Evolutionary conservation across 345 rosid species (phyloP).

Genomic region (Dovyalis caffra): DNA sequence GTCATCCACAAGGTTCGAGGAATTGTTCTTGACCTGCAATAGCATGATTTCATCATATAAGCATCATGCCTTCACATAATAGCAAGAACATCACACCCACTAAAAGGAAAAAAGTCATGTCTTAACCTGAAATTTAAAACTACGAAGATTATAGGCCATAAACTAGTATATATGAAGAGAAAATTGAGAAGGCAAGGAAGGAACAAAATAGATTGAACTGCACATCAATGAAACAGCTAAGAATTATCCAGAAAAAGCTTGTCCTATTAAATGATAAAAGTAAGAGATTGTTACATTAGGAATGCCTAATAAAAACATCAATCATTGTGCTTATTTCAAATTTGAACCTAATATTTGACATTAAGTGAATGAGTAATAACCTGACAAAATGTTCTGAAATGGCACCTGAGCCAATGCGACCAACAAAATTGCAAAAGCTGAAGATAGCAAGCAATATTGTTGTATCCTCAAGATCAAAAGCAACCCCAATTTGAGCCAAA

Average conservation of each 20-base stretch:
- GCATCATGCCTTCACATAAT: not conserved
- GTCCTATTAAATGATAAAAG: too few species aligned
- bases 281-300: too few species aligned
- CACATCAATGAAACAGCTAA: too few species aligned
- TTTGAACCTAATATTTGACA: slow-evolving; percentile 1
- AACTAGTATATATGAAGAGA: not conserved
- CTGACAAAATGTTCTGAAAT: slow-evolving; percentile 89
- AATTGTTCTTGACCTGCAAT: slow-evolving; percentile 57
- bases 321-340: not conserved
- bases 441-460: slow-evolving; percentile 67
- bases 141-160: not conserved
- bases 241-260: too few species aligned
- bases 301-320: not conserved
- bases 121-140: too few species aligned
- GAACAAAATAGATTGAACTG: too few species aligned
- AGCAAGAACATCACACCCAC: not conserved
- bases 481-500: slow-evolving; percentile 88
- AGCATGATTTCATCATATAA: not conserved
- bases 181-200: not conserved
- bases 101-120: too few species aligned
- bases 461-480: slow-evolving; percentile 69
- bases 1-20: slow-evolving; percentile 91
- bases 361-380: slow-evolving; percentile 32
- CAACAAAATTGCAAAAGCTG: slow-evolving; percentile 82
- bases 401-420: slow-evolving; percentile 84